Percentiles rank a stretch among this genome's conserved stretches.
These are phyloP conservation scores for Vinca minor DNA, from an alignment of 257 asterid species.

Conservation along the genomic window DNA sequence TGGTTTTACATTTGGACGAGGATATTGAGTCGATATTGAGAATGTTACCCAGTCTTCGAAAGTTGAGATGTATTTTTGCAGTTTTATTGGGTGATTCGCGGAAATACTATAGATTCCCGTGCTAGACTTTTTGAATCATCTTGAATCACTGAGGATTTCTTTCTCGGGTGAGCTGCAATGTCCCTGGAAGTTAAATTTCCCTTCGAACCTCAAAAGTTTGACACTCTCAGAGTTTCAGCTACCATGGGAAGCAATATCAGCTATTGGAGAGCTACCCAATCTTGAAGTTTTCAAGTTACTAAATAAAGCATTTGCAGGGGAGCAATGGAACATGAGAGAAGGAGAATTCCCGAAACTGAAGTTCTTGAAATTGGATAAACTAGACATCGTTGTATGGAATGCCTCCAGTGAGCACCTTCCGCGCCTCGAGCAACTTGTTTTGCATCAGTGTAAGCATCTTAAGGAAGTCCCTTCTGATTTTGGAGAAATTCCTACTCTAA, in stretches of 20 bases:
- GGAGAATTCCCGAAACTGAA: background rate
- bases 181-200: background rate
- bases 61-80: no score
- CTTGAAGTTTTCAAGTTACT: conserved; percentile 6
- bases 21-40: no score
- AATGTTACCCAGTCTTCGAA: no score
- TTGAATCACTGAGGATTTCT: background rate
- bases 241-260: background rate
- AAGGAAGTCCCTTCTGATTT: background rate
- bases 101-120: background rate
- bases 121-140: conserved; percentile 1
- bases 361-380: background rate
- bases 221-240: background rate
- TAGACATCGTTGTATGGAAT: background rate
- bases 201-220: background rate
- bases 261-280: background rate
- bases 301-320: background rate
- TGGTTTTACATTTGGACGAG: no score
- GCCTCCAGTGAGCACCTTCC: conserved; percentile 7
- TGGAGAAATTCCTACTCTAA: background rate
- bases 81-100: background rate
- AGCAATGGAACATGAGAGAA: conserved; percentile 2
- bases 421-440: background rate
- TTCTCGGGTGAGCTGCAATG: background rate
- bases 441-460: background rate